Percentiles rank a stretch among this genome's conserved stretches.
phyloP scores from a whole-genome alignment of 768 basidiomycete species.

The Boletus sp. region DNA sequence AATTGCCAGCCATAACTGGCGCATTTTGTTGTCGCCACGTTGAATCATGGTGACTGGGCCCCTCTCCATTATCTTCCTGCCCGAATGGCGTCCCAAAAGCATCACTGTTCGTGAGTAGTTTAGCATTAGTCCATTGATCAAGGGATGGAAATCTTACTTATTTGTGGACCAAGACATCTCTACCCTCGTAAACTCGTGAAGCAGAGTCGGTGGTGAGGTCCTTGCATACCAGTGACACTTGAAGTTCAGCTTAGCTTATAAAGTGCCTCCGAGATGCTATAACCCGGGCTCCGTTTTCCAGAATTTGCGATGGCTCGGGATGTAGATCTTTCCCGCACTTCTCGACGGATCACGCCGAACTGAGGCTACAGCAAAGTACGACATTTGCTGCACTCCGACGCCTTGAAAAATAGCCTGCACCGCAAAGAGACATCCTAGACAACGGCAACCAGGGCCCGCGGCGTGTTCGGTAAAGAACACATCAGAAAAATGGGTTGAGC shows the following conservation, averaged over 20 bases:
- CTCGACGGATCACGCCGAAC: constrained; percentile 8
- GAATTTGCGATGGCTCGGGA: constrained; percentile 10
- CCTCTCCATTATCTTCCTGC: background rate
- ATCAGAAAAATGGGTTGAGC: background rate
- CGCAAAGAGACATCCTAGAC: background rate
- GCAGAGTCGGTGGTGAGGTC: background rate
- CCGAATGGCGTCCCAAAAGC: background rate
- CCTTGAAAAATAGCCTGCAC: background rate
- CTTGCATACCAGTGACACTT: background rate
- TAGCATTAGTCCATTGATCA: background rate
- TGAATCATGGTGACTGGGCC: background rate
- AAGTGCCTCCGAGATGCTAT: background rate
- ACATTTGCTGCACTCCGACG: background rate
- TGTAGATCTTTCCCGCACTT: background rate
- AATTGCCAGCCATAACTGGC: background rate
- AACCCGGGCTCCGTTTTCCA: constrained; percentile 1
- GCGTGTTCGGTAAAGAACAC: background rate
- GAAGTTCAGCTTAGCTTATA: constrained; percentile 9
- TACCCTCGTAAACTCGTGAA: background rate
- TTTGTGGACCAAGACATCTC: constrained; percentile 7
- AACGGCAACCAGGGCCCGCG: background rate
- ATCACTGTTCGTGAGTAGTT: background rate
- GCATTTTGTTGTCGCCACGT: constrained; percentile 4
- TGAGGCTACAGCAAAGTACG: constrained; percentile 14
- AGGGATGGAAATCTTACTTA: constrained; percentile 9